phyloP scores from a whole-genome alignment of 495 filamentous ascomycete genomes.

The Podospora appendiculata region DNA sequence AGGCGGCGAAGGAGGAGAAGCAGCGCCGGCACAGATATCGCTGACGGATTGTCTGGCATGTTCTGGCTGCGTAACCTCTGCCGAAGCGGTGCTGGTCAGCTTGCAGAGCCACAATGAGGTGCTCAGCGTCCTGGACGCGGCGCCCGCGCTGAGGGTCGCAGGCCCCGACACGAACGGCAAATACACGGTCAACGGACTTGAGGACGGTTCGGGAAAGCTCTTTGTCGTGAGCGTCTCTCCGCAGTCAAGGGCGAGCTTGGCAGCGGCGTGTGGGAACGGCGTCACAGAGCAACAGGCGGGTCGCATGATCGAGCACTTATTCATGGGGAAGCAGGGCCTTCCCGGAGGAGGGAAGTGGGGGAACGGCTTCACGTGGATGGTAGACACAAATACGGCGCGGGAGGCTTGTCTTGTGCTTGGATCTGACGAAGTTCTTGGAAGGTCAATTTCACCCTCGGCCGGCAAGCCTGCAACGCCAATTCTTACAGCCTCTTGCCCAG shows the following conservation, averaged over 20 bases:
- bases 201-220: slow-evolving; percentile 49
- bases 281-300: slow-evolving; percentile 67
- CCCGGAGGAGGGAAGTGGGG: slow-evolving; percentile 58
- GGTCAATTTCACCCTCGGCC: slow-evolving; percentile 4
- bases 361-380: slow-evolving; percentile 76
- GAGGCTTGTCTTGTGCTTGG: slow-evolving; percentile 71
- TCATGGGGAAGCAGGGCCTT: slow-evolving; percentile 63
- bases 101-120: slow-evolving; percentile 91
- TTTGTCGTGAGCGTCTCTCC: slow-evolving; percentile 91
- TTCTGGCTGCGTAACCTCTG: slow-evolving; percentile 94
- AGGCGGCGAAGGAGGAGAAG: slow-evolving; percentile 5
- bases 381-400: slow-evolving; percentile 76
- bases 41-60: slow-evolving; percentile 96
- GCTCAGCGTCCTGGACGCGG: slow-evolving; percentile 66
- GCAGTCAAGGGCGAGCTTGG: slow-evolving; percentile 79
- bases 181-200: slow-evolving; percentile 24
- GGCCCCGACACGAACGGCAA: slow-evolving; percentile 7
- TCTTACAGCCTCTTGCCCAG: slow-evolving; percentile 85
- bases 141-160: slow-evolving; percentile 41
- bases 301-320: slow-evolving; percentile 73
- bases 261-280: slow-evolving; percentile 69
- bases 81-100: slow-evolving; percentile 88
- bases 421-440: slow-evolving; percentile 62
- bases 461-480: slow-evolving; percentile 53
- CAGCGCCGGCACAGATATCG: slow-evolving; percentile 71